Conservation (phyloP, 176 grass and related monocot species). For the Carex littledalei region DNA sequence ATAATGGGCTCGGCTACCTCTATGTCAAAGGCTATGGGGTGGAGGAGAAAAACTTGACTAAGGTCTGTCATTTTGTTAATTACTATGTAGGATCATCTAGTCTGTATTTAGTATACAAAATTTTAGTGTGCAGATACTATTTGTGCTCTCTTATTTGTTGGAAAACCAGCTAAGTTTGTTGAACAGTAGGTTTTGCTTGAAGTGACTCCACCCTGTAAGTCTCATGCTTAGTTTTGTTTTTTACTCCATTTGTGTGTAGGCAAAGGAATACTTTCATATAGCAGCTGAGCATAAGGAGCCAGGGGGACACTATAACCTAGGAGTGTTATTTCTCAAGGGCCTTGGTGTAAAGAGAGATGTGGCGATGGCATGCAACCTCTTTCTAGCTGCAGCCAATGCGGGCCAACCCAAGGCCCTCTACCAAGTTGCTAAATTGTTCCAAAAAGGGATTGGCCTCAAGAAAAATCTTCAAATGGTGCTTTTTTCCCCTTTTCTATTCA, state of each 20-base stretch:
- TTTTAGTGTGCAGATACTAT: neutral
- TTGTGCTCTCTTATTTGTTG: neutral
- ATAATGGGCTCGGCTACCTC: slow-evolving; percentile 96
- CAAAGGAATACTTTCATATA: slow-evolving; percentile 84
- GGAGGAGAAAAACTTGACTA: slow-evolving; percentile 85
- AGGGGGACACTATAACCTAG: slow-evolving; percentile 96
- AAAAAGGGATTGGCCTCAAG: slow-evolving; percentile 90
- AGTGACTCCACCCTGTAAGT: neutral
- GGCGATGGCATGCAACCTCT: slow-evolving; percentile 44
- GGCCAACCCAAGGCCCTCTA: slow-evolving; percentile 98
- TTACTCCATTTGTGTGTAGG: slow-evolving; percentile 41
- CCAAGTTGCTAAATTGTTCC: slow-evolving; percentile 94
- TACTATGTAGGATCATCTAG: neutral
- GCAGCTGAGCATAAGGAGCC: slow-evolving; percentile 75
- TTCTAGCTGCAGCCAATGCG: slow-evolving; percentile 74
- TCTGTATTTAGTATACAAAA: neutral
- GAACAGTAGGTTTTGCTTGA: neutral
- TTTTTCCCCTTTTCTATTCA: slow-evolving; percentile 1
- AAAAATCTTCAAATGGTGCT: slow-evolving; percentile 91
- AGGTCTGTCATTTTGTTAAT: slow-evolving; percentile 31
- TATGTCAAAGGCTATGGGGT: slow-evolving; percentile 98
- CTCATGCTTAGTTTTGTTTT: neutral
- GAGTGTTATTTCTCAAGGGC: slow-evolving; percentile 89
- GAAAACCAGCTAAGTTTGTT: neutral
- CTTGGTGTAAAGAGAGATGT: slow-evolving; percentile 92